Evolutionary conservation across 345 rosid genomes (phyloP).

Genomic region (Luvunga scandens): DNA sequence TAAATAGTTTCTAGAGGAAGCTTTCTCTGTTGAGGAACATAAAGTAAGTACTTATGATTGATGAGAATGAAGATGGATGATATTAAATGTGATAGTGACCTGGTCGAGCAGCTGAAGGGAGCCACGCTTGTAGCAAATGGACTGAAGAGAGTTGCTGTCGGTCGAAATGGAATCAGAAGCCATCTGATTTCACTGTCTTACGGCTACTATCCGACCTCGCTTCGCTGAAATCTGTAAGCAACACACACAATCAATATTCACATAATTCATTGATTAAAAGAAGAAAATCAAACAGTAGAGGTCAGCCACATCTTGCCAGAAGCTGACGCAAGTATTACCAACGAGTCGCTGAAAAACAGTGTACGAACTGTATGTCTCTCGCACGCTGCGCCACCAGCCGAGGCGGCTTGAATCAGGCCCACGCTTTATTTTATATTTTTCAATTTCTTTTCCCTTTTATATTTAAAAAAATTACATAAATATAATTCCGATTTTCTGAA

Average conservation of each 20-base stretch:
- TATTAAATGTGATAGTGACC: conserved; percentile 21
- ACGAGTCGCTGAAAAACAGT: no score
- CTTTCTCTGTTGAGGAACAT: conserved; percentile 56
- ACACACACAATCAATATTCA: not conserved
- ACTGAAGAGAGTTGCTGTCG: conserved; percentile 39
- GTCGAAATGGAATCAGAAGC: conserved; percentile 15
- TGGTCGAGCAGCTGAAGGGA: conserved; percentile 72
- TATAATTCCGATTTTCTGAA: no score
- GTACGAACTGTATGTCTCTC: not conserved
- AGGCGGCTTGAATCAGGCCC: not conserved
- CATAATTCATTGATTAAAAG: not conserved
- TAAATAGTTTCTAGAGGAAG: conserved; percentile 73
- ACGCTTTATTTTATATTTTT: not conserved
- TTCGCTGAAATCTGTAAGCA: not conserved
- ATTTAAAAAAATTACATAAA: no score
- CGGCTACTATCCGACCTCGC: not conserved
- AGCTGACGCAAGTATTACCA: not conserved
- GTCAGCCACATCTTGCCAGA: not conserved
- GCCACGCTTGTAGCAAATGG: conserved; percentile 67
- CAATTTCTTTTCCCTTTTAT: not conserved
- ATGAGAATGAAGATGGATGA: not conserved
- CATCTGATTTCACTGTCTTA: conserved; percentile 14
- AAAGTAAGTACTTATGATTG: not conserved
- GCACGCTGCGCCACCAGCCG: not conserved
- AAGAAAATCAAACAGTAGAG: not conserved